phyloP scores from a whole-genome alignment of 768 basidiomycete genomes.

The Holtermanniella nyarrowii region DNA sequence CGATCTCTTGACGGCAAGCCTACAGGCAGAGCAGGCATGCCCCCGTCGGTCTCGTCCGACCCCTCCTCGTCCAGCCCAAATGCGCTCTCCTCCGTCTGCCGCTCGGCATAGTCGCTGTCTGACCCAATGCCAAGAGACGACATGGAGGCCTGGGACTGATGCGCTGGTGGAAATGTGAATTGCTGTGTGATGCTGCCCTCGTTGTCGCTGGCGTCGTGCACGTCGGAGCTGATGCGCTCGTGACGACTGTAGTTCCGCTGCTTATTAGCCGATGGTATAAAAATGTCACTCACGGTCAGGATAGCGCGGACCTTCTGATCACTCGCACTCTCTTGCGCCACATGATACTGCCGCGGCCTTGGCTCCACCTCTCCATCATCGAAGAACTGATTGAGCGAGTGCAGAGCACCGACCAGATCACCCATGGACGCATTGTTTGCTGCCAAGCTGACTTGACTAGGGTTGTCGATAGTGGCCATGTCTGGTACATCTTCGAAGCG shows the following conservation, averaged over 20 bases:
- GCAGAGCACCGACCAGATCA: slow-evolving; percentile 48
- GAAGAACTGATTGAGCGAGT: slow-evolving; percentile 42
- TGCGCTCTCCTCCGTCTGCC: neutral
- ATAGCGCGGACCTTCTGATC: slow-evolving; percentile 30
- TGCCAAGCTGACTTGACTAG: slow-evolving; percentile 11
- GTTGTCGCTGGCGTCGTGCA: neutral
- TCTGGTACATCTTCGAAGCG: slow-evolving; percentile 40
- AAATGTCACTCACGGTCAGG: slow-evolving; percentile 24
- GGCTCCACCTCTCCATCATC: slow-evolving; percentile 29
- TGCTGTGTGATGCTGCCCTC: neutral
- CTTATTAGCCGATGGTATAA: slow-evolving; percentile 1
- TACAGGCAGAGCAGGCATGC: neutral
- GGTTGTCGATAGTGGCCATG: slow-evolving; percentile 44
- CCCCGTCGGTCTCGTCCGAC: neutral
- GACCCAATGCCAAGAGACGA: slow-evolving; percentile 2
- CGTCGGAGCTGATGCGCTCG: neutral
- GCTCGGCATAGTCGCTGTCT: neutral
- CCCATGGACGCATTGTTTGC: slow-evolving; percentile 47
- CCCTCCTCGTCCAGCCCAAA: neutral
- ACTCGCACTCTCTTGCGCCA: slow-evolving; percentile 14
- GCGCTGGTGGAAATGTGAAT: neutral
- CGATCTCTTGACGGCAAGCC: too few relatives aligned
- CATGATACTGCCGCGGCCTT: neutral
- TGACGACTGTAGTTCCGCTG: neutral
- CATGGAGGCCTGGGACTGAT: neutral